Base-by-base conservation (phyloP, 805 yeast genomes). In the Millerozyma miso region DNA sequence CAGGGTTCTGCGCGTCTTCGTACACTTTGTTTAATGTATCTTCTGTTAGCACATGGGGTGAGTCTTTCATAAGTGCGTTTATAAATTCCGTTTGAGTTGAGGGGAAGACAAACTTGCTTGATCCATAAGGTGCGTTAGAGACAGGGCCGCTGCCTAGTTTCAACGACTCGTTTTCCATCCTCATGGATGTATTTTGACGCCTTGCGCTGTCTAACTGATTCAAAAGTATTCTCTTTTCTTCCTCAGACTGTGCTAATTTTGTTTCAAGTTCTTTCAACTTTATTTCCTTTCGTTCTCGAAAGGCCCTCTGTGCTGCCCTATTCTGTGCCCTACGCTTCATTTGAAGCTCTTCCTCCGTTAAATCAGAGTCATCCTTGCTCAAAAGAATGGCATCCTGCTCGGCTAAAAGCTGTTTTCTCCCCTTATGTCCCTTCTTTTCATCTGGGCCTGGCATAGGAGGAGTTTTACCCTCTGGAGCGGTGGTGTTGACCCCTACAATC, bases 241-340 rank as follows among this genome's bases (percentile, higher is more conserved):
- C 63, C 56, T 83, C 91, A 34, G 85, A 76, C 44, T 73, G 69
- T 14, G 67, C 63, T 46, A 88, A 63, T 57, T 80, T 80, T 3
- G 63, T 63, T 50, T 84, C 83, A 35, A 88, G 68, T 51, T 83
- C 89, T 56, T 81, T 83, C 47, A 85, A 62, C 52, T 76, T 80
- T 39, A 79, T 77, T 59, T 85, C 93, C 59, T 84, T 85, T 39
- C 95, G 77, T 60, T 86, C 90, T 47, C 95, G 69, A 62, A 85
- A 88, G 2, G 95, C 95, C 51, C 89, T 71, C 63, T 88, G 96
- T 1, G 95, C 95, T 8, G 90, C 90, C 54, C 95, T 70, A 57
- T 87, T 86, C 58, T 84, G 93, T 2, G 88, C 88, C 56, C 81
- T 85, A 40, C 86, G 74, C 58, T 79, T 80, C 48, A 74, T 66